Evolutionary conservation across 495 filamentous ascomycete genomes (phyloP), one percentile per base, ranked within the genome.

Genomic region (Penicillium paxilli): DNA sequence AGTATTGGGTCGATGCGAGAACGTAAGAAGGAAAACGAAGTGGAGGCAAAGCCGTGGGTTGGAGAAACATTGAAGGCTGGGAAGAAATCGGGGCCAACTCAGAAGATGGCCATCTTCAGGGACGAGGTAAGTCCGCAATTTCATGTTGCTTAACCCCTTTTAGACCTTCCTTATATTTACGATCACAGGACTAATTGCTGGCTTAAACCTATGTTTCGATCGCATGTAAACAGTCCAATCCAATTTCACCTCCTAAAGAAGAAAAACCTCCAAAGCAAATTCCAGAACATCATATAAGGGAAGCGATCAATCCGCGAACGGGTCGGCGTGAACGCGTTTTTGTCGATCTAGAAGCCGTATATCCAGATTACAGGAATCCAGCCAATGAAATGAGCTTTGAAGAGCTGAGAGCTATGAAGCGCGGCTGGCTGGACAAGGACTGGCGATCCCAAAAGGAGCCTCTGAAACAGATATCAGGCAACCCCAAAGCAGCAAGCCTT

Each of bases 181-280:
- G 81, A 87, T 84, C 82, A 84, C 80, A 96, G 92, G 92, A 95
- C 91, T 96, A 95, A 96, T 91, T 81, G 73, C 72, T 83, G 82
- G 78, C 79, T 72, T 75, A 78, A 81, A 75, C 76, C 79, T 73
- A 70, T 77, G 74, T 80, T 70, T 67, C 60, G 65, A 81, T 72
- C 65, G 59, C 75, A 67, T 80, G 74, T 83, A 82, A 81, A 65
- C 80, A 86, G 83, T 85, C 80, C 64, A 78, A 75, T 59, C 63
- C 74, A 69, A 73, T 71, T 69, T 51, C 62, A 69, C 63, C 65
- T 71, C 49, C 56, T 61, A 72, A 75, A 66, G 61, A 69, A 54
- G 52, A 66, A 63, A 63, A 62, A 46, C 63, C 64, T 52, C 60
- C 64, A 25, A 71, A 69, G 42, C 52, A 68, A 47, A 51, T 68